Evolutionary conservation across 805 yeast species (phyloP).

Genomic region (Yamadazyma ubonensis): DNA sequence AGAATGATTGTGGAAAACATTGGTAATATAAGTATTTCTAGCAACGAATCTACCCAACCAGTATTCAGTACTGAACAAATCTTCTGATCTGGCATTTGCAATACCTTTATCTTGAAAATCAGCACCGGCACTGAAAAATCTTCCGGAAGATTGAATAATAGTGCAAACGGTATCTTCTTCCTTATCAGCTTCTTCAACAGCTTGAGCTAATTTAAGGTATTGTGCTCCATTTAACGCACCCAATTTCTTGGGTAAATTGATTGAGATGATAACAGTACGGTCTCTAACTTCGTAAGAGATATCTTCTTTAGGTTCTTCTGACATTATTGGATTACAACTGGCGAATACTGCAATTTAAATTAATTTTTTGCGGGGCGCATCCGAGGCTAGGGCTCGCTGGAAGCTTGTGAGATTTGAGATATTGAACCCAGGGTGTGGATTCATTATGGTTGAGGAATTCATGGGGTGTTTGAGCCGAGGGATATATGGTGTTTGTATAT

Average conservation of each 20-base stretch:
- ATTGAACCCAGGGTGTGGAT: no score
- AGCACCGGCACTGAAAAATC: constrained; percentile 85
- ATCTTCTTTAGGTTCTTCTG: constrained; percentile 16
- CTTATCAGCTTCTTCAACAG: constrained; percentile 59
- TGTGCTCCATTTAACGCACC: constrained; percentile 71
- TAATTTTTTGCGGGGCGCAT: background rate
- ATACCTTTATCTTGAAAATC: constrained; percentile 49
- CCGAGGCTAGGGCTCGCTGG: no score
- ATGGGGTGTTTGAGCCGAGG: no score
- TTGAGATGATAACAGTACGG: constrained; percentile 58
- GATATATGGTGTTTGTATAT: no score
- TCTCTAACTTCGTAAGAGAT: constrained; percentile 44
- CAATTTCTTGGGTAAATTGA: constrained; percentile 57
- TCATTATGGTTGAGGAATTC: no score
- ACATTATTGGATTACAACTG: constrained; percentile 1
- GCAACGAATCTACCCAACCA: constrained; percentile 65
- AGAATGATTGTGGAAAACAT: constrained; percentile 64
- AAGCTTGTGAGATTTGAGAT: no score
- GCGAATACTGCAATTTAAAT: background rate
- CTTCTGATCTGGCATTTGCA: constrained; percentile 26
- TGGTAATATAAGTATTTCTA: constrained; percentile 68
- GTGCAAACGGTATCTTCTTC: constrained; percentile 65
- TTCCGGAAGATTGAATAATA: constrained; percentile 66
- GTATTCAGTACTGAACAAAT: constrained; percentile 35
- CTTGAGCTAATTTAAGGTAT: constrained; percentile 57